These are phyloP conservation scores for Trichoderma atrobrunneum DNA, from an alignment of 2,329 filamentous ascomycete genomes.

Conservation along the genomic window DNA sequence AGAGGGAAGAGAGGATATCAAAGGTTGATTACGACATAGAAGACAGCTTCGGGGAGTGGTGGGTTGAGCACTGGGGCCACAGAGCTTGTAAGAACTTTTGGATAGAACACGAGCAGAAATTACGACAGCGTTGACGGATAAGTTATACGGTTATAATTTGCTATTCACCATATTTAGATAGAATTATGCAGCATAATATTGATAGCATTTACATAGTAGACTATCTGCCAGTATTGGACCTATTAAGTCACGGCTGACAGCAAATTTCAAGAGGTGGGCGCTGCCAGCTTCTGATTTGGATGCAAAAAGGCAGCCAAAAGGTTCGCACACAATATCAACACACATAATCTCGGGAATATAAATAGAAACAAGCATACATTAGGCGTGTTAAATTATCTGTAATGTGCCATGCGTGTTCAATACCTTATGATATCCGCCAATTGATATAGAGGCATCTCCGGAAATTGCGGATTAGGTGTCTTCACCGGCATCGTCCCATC, in stretches of 20 bases:
- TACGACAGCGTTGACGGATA: conserved; percentile 60
- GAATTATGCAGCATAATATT: neutral
- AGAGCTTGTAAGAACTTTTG: conserved; percentile 80
- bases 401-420: neutral
- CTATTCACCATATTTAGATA: neutral
- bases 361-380: neutral
- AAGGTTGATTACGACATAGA: conserved; percentile 75
- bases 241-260: too few species aligned
- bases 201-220: neutral
- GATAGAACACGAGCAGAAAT: conserved; percentile 67
- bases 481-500: neutral
- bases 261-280: too few species aligned
- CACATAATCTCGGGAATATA: too few species aligned
- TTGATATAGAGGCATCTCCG: neutral
- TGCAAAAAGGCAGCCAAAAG: too few species aligned
- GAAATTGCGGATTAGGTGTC: neutral
- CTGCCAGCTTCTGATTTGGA: too few species aligned
- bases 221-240: too few species aligned
- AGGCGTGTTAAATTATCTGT: neutral
- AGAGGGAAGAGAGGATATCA: conserved; percentile 76
- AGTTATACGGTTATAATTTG: too few species aligned
- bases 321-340: too few species aligned
- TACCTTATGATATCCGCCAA: neutral
- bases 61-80: conserved; percentile 86
- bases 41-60: conserved; percentile 96